A percentile compares a stretch with the other conserved stretches of the same genome.
phyloP scores from a whole-genome alignment of 140 eudicot species.

The Anethum foeniculum region DNA sequence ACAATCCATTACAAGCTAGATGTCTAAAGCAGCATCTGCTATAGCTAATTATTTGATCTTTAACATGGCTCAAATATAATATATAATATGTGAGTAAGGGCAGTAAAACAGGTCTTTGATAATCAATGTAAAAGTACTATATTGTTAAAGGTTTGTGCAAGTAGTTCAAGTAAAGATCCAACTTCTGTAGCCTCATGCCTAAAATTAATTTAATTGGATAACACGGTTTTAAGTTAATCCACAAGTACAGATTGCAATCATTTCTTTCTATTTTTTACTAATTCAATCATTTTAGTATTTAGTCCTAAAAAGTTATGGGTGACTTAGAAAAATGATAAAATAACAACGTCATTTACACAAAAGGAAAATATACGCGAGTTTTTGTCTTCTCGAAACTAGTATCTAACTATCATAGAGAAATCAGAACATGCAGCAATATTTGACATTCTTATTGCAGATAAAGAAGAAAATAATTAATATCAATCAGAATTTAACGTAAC shows the following conservation, averaged over 20 bases:
- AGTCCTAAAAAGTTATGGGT: neutral
- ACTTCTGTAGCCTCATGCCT: neutral
- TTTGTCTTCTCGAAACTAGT: neutral
- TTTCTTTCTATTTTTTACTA: neutral
- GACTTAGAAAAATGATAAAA: neutral
- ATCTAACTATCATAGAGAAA: neutral
- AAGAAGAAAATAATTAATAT: neutral
- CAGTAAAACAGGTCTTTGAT: neutral
- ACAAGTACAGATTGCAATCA: neutral
- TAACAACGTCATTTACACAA: neutral
- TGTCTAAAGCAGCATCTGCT: neutral
- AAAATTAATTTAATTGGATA: neutral
- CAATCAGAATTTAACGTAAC: neutral
- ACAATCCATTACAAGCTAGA: constrained; percentile 13
- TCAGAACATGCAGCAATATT: neutral
- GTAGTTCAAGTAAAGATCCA: neutral
- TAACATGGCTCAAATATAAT: neutral
- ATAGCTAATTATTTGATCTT: neutral
- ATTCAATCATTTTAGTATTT: neutral
- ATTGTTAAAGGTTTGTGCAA: neutral
- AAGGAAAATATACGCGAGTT: neutral
- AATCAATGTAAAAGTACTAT: neutral
- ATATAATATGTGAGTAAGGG: neutral
- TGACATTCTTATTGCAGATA: neutral
- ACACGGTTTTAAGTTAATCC: neutral